Evolutionary conservation across 192 early-diverging fungal genomes (phyloP), one percentile per base, ranked within the genome.

Genomic region (Coemansia sp.): DNA sequence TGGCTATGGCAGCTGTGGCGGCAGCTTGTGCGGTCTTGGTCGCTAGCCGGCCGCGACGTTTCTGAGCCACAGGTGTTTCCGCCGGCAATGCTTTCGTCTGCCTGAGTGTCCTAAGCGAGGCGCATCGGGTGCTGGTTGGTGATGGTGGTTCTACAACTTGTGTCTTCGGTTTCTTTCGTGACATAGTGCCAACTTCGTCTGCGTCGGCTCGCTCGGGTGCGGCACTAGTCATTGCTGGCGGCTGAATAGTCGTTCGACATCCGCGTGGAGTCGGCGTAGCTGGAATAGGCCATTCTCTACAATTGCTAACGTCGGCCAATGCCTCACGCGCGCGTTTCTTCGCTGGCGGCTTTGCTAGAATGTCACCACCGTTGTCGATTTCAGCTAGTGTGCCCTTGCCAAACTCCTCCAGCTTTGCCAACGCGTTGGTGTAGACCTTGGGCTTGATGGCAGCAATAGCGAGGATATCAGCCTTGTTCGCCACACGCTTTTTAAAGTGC

Each of bases 401-500:
- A 56, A 67, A 74, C 50, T 68, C 46, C 24, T 77, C 74, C 4
- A 82, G 50, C 66, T 77, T 74, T 17, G 35, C n/a, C 21, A 77
- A 44, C 1, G 72, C 79, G 33, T 31, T 71, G 16, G 24, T 64
- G 37, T 74, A 77, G 10, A 74, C 67, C 3, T 48, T 39, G n/a
- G 67, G 64, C 39, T 72, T 77, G 1, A 70, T 59, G 3, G 39
- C 46, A 2, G 80, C 74, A 14, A 69, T 41, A 2, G 50, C 60
- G 2, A 82, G 41, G 33, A 82, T 48, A 17, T 73, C 67, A 11
- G 72, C 34, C 35, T 74, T 77, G 35, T 60, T 53, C 2, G 60
- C 72, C 29, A 74, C 68, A 44, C 80, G 80, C 45, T 70, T 77
- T 63, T 82, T 77, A 44, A 74, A 60, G 29, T 70, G 71, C 62